phyloP scores from a whole-genome alignment of 768 basidiomycete species.

The Boletus reticuloceps region DNA sequence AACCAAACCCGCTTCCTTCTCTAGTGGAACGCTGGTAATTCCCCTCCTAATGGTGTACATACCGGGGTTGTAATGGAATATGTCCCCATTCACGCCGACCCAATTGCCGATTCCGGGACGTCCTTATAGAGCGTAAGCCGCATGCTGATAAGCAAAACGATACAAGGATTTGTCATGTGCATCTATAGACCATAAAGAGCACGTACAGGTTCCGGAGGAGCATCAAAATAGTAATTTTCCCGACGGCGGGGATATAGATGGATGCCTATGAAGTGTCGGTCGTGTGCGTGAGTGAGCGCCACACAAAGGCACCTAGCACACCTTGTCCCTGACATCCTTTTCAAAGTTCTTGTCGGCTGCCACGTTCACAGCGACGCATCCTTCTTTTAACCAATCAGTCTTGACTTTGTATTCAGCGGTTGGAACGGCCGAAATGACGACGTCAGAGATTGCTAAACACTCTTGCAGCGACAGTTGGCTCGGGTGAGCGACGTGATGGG shows the following conservation, averaged over 20 bases:
- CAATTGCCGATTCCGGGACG: neutral
- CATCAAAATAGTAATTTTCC: conserved; percentile 97
- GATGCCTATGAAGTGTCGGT: conserved; percentile 53
- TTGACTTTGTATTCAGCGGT: conserved; percentile 81
- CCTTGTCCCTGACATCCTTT: conserved; percentile 88
- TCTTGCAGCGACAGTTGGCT: conserved; percentile 67
- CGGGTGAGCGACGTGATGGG: conserved; percentile 79
- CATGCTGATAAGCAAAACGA: conserved; percentile 16
- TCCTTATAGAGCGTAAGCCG: conserved; percentile 30
- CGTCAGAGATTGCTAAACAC: conserved; percentile 83
- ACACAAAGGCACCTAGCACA: conserved; percentile 30
- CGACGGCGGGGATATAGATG: conserved; percentile 93
- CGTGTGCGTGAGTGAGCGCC: conserved; percentile 7
- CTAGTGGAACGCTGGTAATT: conserved; percentile 24
- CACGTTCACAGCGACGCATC: conserved; percentile 91
- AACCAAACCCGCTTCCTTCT: conserved; percentile 11
- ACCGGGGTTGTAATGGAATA: conserved; percentile 27
- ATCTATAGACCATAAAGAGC: neutral
- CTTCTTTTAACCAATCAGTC: conserved; percentile 88
- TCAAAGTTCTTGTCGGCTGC: conserved; percentile 97
- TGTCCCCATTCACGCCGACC: conserved; percentile 12
- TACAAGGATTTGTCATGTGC: neutral
- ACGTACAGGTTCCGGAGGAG: conserved; percentile 91
- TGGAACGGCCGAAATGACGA: conserved; percentile 94
- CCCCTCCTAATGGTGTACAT: conserved; percentile 34